phyloP scores from a whole-genome alignment of 805 yeast genomes.

The Starmerella stigmatis region DNA sequence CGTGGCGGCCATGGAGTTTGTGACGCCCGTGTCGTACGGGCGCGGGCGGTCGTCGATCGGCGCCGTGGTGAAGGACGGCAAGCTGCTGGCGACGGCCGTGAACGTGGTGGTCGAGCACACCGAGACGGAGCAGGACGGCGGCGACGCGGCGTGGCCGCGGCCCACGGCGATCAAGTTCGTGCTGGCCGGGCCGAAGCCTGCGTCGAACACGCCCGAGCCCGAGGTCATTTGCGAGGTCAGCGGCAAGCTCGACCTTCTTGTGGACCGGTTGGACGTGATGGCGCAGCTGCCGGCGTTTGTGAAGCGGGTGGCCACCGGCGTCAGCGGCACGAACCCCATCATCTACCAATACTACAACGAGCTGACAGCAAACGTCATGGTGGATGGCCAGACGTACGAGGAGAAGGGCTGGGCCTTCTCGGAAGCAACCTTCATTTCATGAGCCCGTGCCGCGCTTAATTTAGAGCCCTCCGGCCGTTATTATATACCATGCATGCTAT shows the following conservation, averaged over 20 bases:
- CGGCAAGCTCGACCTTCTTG: conserved; percentile 52
- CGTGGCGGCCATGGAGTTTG: conserved; percentile 87
- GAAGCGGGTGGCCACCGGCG: conserved; percentile 84
- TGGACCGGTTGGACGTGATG: conserved; percentile 95
- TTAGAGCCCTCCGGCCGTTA: too few relatives aligned
- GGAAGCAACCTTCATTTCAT: conserved; percentile 69
- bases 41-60: conserved; percentile 72
- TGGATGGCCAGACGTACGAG: conserved; percentile 34
- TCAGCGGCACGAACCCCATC: conserved; percentile 93
- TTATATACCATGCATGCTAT: conserved; percentile 1
- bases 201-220: conserved; percentile 33
- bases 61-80: conserved; percentile 53
- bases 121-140: conserved; percentile 44
- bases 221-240: conserved; percentile 39
- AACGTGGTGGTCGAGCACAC: conserved; percentile 41
- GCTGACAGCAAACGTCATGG: conserved; percentile 38
- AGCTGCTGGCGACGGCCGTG: conserved; percentile 54
- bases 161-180: conserved; percentile 60
- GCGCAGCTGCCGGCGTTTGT: conserved; percentile 91
- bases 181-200: conserved; percentile 41
- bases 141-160: conserved; percentile 81
- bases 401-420: conserved; percentile 61
- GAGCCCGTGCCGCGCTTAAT: background rate
- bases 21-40: conserved; percentile 86
- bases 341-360: conserved; percentile 82